Evolutionary conservation across 1,139 yeast genomes (phyloP), one percentile per base, ranked within the genome.

Genomic region (Yamadazyma siamensis): DNA sequence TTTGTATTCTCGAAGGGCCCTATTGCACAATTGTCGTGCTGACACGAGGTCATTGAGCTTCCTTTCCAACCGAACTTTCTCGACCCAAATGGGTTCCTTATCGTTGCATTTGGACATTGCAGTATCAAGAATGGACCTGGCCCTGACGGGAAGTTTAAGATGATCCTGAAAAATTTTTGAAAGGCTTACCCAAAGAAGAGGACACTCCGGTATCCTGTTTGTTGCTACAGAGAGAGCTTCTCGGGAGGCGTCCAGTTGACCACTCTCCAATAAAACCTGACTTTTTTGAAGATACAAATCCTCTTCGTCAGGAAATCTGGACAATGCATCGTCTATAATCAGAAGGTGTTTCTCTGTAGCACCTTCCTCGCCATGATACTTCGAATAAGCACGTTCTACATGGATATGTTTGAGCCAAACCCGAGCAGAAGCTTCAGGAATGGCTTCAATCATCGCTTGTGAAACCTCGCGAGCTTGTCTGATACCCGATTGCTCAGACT

Each of bases 91-190:
- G 10, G 36, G 34, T 19, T 75, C 83, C 21, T 61, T 59, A 4
- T 61, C 47, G 0, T 80, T 77, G 35, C 71, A 72, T 19, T 64
- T 61, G 11, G 77, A 44, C 3, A 85, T 53, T 0, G 87, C 95
- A 21, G 76, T 61, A 44, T 87, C 96, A 11, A 88, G 54, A 2
- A 73, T 65, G 0, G 95, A 80, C 34, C 96, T 71, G 0, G 95
- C 91, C 36, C 76, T 66, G 4, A 80, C 71, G 6, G 50, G 37
- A 6, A 69, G 61, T 0, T 61, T 61, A 5, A 69, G 52, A 5
- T 52, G 41, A 1, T 49, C 8, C 33, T 68, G 75, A 39, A 80
- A 83, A 2, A 77, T 40, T 2, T 51, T 43, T 0, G 88, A 65
- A n/a, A 77, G 50, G 3, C 59, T 39, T 1, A 75, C 52, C 94